Base-by-base conservation (phyloP, 2,329 filamentous ascomycete genomes). In the Monilinia vaccinii-corymbosi region DNA sequence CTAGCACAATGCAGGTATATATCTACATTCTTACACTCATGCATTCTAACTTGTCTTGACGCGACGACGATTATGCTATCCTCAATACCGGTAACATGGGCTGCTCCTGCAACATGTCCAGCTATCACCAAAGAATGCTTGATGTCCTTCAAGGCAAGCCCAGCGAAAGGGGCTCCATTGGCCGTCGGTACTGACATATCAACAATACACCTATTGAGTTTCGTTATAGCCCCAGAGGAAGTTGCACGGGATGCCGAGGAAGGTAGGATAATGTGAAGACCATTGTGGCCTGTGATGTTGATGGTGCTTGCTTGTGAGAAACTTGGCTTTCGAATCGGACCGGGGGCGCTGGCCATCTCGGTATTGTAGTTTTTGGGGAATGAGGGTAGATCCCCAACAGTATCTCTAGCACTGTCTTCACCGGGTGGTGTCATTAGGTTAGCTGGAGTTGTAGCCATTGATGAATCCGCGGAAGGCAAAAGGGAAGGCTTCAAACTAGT, bases 31-130 rank as follows among this genome's bases (percentile, higher is more conserved):
- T 77, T 79, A 70, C 90, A 95, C 65, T 93, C 88, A 72, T 99
- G 94, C 77, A 99, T 93, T 25, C 94, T 83, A 68, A 96, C 91
- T 73, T 99, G 94, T n/a, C 88, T 81, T 56, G 89, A 88, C 8
- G 83, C 80, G 3, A 96, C 84, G 0, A 97, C 84, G 16, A 96
- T 73, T n/a, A 91, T 81, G 64, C 86, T 89, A 67, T 90, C 78
- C 55, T 79, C 76, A 1, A 96, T 76, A 0, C 79, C 81, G 0
- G 93, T 97, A 56, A 97, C 82, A 71, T 97, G 93, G 10, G 87
- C 85, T 0, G 94, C 84, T 0, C 94, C 94, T 45, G 81, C 79
- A 7, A 97, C 88, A 59, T 84, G 82, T 0, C 92, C 91, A 44
- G 87, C 88, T 16, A 97, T 76, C 31, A 99, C 77, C 21, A 97